phyloP scores from a whole-genome alignment of 2,329 filamentous ascomycete species.

The Cladosporium sp. region DNA sequence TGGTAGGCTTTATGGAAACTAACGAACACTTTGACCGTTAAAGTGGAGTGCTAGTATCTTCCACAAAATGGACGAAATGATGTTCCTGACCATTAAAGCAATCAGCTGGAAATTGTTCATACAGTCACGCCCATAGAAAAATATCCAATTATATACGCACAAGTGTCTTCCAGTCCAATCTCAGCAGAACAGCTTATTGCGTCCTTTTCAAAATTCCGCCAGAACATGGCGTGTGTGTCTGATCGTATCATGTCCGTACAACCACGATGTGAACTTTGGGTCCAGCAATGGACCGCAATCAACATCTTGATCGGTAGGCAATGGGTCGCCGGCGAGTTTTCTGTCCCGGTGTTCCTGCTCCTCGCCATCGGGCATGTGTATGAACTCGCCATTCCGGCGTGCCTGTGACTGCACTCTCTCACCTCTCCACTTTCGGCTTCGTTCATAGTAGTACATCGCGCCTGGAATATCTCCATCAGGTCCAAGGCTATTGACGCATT shows the following conservation, averaged over 20 bases:
- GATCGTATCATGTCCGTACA: constrained; percentile 14
- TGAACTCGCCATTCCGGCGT: constrained; percentile 9
- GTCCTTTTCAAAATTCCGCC: background rate
- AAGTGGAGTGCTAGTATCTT: no score
- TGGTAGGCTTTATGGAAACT: no score
- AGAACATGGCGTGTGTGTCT: background rate
- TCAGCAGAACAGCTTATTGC: no score
- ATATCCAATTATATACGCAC: no score
- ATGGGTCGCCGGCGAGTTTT: background rate
- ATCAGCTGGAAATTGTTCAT: no score
- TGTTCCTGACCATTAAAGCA: no score
- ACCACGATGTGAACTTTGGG: constrained; percentile 10
- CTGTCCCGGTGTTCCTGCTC: constrained; percentile 12
- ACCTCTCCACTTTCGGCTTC: constrained; percentile 19
- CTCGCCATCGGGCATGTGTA: constrained; percentile 17
- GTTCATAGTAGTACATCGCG: constrained; percentile 14
- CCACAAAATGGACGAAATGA: no score
- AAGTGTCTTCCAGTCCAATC: no score
- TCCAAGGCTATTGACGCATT: background rate
- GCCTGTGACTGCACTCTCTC: constrained; percentile 21
- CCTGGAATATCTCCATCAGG: background rate
- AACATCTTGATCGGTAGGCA: background rate
- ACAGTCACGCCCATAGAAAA: no score
- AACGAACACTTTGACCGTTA: no score
- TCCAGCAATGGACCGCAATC: constrained; percentile 17